Conservation (phyloP, 495 filamentous ascomycete genomes). For the Cudoniella acicularis region DNA sequence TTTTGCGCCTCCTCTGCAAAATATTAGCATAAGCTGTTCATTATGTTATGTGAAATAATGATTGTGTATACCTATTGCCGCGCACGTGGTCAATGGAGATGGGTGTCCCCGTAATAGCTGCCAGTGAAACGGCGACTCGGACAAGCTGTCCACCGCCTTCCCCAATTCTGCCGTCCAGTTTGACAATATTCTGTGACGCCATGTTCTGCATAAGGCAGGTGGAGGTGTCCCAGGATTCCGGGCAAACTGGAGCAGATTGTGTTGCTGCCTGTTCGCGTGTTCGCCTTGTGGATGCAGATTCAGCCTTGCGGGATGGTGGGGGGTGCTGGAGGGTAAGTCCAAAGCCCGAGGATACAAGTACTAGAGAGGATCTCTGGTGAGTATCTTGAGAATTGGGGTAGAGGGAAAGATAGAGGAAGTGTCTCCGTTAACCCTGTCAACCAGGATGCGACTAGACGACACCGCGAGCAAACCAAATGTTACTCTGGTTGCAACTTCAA, state of each 20-base stretch:
- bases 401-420: too few species aligned
- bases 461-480: not conserved
- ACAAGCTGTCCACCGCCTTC: slow-evolving; percentile 86
- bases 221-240: not conserved
- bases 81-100: slow-evolving; percentile 67
- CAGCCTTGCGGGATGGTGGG: slow-evolving; percentile 6
- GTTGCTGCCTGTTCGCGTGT: slow-evolving; percentile 8
- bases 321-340: not conserved
- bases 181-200: slow-evolving; percentile 21
- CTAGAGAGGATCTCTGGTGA: not conserved
- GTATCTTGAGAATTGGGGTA: too few species aligned
- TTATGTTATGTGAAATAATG: too few species aligned
- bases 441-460: too few species aligned
- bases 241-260: not conserved
- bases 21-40: too few species aligned
- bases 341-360: not conserved
- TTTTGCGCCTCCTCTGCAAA: too few species aligned
- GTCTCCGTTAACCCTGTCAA: too few species aligned
- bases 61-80: slow-evolving; percentile 51
- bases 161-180: slow-evolving; percentile 65
- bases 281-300: slow-evolving; percentile 1
- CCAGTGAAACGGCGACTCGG: slow-evolving; percentile 64
- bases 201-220: not conserved
- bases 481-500: not conserved
- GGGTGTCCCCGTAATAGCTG: slow-evolving; percentile 61